These are phyloP conservation scores for Populus hybrid DNA, from an alignment of 441 rosid genomes.

Conservation along the genomic window DNA sequence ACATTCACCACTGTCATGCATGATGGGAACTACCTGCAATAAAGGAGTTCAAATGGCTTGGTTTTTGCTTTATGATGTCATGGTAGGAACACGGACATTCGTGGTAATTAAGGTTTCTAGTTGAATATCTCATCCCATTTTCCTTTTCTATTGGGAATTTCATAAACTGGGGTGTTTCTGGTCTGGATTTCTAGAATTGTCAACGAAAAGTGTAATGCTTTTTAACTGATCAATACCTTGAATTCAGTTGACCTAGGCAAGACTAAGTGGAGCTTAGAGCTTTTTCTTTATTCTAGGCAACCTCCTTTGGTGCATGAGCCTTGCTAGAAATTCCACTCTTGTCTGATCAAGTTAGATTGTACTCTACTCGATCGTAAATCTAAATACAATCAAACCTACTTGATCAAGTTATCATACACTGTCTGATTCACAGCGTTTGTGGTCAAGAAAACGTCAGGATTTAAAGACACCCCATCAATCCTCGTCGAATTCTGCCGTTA, in stretches of 20 bases:
- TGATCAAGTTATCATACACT: too few relatives aligned
- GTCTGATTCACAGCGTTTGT: too few relatives aligned
- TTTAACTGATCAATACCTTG: neutral
- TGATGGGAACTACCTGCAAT: neutral
- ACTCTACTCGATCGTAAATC: too few relatives aligned
- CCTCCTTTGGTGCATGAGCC: neutral
- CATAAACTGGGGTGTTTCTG: neutral
- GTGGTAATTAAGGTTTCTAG: neutral
- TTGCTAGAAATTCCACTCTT: neutral
- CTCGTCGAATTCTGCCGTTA: too few relatives aligned
- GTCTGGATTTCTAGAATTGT: neutral
- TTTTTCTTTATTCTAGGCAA: neutral
- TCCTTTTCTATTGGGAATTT: neutral
- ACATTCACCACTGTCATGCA: conserved; percentile 6
- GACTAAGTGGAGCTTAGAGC: neutral
- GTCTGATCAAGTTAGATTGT: neutral
- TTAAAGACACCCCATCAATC: too few relatives aligned
- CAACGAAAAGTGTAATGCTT: neutral
- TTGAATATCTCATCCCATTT: neutral
- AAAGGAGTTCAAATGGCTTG: neutral
- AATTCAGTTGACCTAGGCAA: neutral
- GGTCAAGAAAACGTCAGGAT: too few relatives aligned
- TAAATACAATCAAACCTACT: too few relatives aligned
- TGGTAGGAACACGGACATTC: neutral
- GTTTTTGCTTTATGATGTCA: neutral